Conservation (phyloP, 768 basidiomycete species). For the Rhizopogon vulgaris region DNA sequence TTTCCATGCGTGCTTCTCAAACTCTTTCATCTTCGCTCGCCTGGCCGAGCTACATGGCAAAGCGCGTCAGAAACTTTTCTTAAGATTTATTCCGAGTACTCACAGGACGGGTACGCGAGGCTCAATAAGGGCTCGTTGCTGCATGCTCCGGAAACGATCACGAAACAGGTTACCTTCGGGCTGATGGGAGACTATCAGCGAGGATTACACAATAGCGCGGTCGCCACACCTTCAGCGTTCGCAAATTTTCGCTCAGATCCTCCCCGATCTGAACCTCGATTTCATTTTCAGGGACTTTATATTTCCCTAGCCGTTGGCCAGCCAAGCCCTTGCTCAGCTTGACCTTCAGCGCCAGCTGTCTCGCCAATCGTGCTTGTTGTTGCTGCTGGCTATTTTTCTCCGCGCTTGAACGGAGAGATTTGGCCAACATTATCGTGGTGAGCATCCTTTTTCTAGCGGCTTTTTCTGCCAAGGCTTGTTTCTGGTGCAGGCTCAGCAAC, state of each 20-base stretch:
- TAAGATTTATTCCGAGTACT: slow-evolving; percentile 20
- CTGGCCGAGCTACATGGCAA: slow-evolving; percentile 16
- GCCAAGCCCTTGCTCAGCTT: slow-evolving; percentile 59
- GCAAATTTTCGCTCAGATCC: slow-evolving; percentile 78
- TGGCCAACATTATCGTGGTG: slow-evolving; percentile 51
- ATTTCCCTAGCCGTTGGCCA: slow-evolving; percentile 76
- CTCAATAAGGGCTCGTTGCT: slow-evolving; percentile 82
- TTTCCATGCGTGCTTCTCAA: slow-evolving; percentile 80
- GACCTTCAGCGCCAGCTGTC: slow-evolving; percentile 38
- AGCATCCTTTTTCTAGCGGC: slow-evolving; percentile 56
- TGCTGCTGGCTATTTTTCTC: slow-evolving; percentile 31
- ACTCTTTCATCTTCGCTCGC: slow-evolving; percentile 47
- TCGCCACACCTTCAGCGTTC: slow-evolving; percentile 69
- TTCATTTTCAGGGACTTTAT: slow-evolving; percentile 59
- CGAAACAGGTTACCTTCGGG: slow-evolving; percentile 92
- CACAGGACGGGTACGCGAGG: slow-evolving; percentile 78
- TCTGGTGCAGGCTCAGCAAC: slow-evolving; percentile 31
- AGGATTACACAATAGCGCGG: neutral
- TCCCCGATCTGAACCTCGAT: slow-evolving; percentile 89
- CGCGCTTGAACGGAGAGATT: slow-evolving; percentile 42
- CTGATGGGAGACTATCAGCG: slow-evolving; percentile 31
- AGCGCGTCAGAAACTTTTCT: neutral
- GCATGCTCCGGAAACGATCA: slow-evolving; percentile 82
- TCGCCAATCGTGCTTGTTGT: slow-evolving; percentile 29
- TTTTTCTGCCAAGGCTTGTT: slow-evolving; percentile 56